Evolutionary conservation across 495 filamentous ascomycete species (phyloP), one percentile per base, ranked within the genome.

Genomic region (Jackrogersella minutella): DNA sequence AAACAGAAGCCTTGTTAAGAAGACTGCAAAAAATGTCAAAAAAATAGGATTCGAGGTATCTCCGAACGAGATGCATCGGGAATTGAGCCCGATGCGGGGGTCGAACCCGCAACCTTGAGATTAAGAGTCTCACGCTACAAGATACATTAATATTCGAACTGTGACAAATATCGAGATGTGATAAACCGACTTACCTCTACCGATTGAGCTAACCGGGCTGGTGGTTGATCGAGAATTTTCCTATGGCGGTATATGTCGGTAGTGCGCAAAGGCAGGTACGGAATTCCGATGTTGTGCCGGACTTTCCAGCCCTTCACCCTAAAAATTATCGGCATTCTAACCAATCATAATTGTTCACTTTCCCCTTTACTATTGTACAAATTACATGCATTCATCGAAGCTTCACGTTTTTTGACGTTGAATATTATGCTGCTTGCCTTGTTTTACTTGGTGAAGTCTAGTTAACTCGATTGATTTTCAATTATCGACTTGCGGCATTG

Each of bases 61-160:
- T 66, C 47, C 52, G 50, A 58, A 5, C 51, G 44, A 50, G 51
- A 66, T 60, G 66, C 71, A 72, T 73, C 66, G 68, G 74, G 74
- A 76, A 76, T 76, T 76, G 70, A 77, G 75, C 73, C 75, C 72
- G 58, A 76, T 71, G 75, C 75, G 75, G 74, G 75, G 75, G 75
- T 76, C 75, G 74, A 77, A 75, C 74, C 85, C 84, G 78, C 84
- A 86, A 82, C 85, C 84, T 87, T 87, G 81, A 86, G 85, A 87
- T 87, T 90, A 90, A 90, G 87, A 90, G 87, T 90, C 87, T 88
- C 84, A 90, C 87, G 87, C 87, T 50, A 21, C 17, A 0, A 1
- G 19, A 17, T 13, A 50, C 19, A 26, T 50, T 50, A 50, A 26
- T 50, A 46, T 50, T 7, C 1, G 19, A 46, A 13, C 13, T 14